Conservation (phyloP, 352 stramenopile genomes). For the Pythium myriotylum region DNA sequence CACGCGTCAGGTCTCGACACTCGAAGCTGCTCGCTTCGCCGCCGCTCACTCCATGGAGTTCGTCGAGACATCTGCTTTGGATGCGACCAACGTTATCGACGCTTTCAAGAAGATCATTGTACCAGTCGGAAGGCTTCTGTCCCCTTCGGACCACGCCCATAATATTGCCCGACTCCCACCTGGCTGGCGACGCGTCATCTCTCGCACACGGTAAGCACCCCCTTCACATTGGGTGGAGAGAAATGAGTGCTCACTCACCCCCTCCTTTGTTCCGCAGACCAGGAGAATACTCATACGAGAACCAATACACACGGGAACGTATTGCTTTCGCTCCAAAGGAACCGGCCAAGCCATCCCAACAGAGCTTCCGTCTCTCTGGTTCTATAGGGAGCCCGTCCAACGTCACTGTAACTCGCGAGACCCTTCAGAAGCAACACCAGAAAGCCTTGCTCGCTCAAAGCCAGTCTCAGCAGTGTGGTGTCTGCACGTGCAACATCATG, state of each 20-base stretch:
- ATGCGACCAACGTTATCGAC: conserved; percentile 87
- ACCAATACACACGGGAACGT: conserved; percentile 89
- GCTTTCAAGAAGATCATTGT: conserved; percentile 90
- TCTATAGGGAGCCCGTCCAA: conserved; percentile 36
- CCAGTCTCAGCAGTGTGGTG: conserved; percentile 63
- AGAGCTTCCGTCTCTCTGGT: conserved; percentile 64
- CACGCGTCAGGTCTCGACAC: conserved; percentile 81
- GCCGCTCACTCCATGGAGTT: conserved; percentile 85
- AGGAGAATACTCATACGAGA: conserved; percentile 88
- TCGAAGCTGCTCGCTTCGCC: conserved; percentile 84
- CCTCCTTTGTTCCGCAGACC: conserved; percentile 36
- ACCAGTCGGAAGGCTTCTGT: conserved; percentile 76
- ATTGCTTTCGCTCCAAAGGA: conserved; percentile 87
- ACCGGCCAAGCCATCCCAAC: conserved; percentile 83
- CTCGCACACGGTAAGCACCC: conserved; percentile 51
- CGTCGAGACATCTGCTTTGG: conserved; percentile 82
- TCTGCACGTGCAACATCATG: conserved; percentile 69
- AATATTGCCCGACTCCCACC: conserved; percentile 70
- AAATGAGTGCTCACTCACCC: background rate
- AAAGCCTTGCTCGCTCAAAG: conserved; percentile 79
- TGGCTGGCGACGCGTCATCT: conserved; percentile 82
- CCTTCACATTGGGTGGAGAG: background rate
- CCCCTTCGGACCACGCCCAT: conserved; percentile 50
- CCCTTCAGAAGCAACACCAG: conserved; percentile 83
- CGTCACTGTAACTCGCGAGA: conserved; percentile 82